phyloP scores from a whole-genome alignment of 2,329 filamentous ascomycete genomes.

The Hymenoscyphus fraxineus region DNA sequence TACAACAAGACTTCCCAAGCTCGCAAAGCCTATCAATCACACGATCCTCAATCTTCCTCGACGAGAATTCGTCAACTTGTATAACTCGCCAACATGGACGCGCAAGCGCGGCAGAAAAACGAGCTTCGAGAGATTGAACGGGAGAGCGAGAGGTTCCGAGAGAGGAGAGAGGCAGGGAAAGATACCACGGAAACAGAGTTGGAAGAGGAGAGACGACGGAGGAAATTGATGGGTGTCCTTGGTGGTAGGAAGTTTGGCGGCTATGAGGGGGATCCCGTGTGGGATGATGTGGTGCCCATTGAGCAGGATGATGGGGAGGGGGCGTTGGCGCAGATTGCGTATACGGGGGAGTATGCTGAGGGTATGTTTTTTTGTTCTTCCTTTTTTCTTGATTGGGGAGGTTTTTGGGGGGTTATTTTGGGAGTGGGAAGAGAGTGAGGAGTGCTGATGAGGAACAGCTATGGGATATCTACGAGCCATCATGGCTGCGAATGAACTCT shows the following conservation, averaged over 20 bases:
- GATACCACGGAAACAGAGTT: conserved; percentile 16
- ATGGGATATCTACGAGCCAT: conserved; percentile 91
- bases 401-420: not conserved
- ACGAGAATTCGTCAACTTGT: too few relatives aligned
- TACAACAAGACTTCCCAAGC: too few relatives aligned
- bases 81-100: not conserved
- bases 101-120: conserved; percentile 12
- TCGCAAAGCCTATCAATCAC: too few relatives aligned
- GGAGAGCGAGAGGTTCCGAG: conserved; percentile 25
- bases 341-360: conserved; percentile 84
- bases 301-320: conserved; percentile 77
- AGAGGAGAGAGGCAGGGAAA: conserved; percentile 4
- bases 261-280: conserved; percentile 58
- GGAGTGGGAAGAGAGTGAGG: not conserved
- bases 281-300: conserved; percentile 82
- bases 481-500: conserved; percentile 85
- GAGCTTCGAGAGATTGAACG: conserved; percentile 21
- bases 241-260: conserved; percentile 29
- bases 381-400: not conserved
- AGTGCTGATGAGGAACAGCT: conserved; percentile 44
- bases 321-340: conserved; percentile 89
- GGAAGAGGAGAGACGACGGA: conserved; percentile 30
- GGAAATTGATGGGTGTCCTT: conserved; percentile 27
- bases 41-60: too few relatives aligned
- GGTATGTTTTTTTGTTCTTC: conserved; percentile 40